Percentiles rank a stretch among this genome's conserved stretches.
phyloP scores from a whole-genome alignment of 2,329 filamentous ascomycete species.

The Decorospora gaudefroyi region DNA sequence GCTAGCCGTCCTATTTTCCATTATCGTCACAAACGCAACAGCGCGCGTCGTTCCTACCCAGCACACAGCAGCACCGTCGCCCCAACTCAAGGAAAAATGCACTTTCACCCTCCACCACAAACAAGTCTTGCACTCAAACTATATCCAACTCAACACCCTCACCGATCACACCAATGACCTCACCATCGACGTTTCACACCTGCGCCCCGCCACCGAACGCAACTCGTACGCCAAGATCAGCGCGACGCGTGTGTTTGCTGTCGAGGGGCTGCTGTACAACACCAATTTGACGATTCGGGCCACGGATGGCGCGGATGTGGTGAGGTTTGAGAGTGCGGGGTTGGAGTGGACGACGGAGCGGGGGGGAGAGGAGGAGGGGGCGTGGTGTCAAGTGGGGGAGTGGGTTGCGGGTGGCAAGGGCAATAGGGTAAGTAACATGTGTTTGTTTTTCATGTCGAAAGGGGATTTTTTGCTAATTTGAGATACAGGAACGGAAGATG shows the following conservation, averaged over 20 bases:
- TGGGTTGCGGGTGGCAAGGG: conserved; percentile 11
- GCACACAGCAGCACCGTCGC: not conserved
- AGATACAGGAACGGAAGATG: conserved; percentile 16
- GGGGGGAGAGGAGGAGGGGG: not conserved
- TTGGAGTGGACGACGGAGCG: conserved; percentile 11
- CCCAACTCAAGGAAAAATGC: conserved; percentile 14
- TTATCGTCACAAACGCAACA: conserved; percentile 5
- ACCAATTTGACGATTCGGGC: conserved; percentile 13
- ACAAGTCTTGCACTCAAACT: conserved; percentile 13
- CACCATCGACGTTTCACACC: conserved; percentile 17
- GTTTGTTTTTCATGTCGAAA: not conserved
- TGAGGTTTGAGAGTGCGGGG: conserved; percentile 13
- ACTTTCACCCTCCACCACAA: conserved; percentile 27
- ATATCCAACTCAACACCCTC: conserved; percentile 23
- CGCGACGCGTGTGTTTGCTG: conserved; percentile 4
- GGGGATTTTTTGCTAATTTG: conserved; percentile 2
- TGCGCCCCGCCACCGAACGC: conserved; percentile 10
- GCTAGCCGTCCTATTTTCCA: conserved; percentile 8
- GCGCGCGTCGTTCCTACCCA: conserved; percentile 5
- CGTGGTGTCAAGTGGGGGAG: conserved; percentile 12
- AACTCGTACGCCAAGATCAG: conserved; percentile 22
- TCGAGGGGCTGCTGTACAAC: conserved; percentile 20
- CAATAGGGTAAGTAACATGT: conserved; percentile 15
- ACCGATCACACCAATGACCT: conserved; percentile 19
- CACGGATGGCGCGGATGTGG: conserved; percentile 3